These are phyloP conservation scores for Cicer bijugum DNA, from an alignment of 306 rosid genomes.

Conservation along the genomic window DNA sequence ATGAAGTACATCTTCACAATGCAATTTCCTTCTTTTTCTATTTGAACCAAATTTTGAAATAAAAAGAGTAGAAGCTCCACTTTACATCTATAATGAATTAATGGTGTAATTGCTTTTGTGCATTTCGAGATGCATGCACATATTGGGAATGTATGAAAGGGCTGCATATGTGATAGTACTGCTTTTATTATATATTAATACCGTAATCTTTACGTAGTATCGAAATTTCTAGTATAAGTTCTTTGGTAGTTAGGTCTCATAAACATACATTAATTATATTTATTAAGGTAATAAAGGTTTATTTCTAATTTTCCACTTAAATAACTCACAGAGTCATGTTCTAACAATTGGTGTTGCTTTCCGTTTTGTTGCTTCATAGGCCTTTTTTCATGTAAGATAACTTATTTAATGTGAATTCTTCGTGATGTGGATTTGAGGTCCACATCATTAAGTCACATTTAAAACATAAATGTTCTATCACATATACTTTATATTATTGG, in stretches of 20 bases:
- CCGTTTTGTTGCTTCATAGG: not conserved
- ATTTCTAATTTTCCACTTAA: conserved; percentile 1
- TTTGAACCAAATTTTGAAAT: no score
- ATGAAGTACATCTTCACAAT: no score
- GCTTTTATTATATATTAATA: not conserved
- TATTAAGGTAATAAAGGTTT: not conserved
- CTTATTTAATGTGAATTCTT: not conserved
- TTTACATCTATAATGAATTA: no score
- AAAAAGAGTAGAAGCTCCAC: no score
- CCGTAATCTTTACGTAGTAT: not conserved
- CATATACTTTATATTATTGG: not conserved
- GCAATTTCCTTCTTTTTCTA: no score
- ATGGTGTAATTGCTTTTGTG: no score
- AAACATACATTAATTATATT: not conserved
- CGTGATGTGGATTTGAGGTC: not conserved
- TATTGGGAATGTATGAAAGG: no score
- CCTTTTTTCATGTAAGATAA: not conserved
- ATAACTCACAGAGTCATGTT: not conserved
- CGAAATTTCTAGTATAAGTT: not conserved
- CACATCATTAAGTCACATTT: not conserved
- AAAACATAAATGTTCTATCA: not conserved
- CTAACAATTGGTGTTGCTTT: not conserved
- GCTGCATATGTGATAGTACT: no score
- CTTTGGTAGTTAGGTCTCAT: conserved; percentile 31
- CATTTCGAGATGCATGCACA: no score